phyloP scores from a whole-genome alignment of 805 yeast species.

The Candida hispaniensis region DNA sequence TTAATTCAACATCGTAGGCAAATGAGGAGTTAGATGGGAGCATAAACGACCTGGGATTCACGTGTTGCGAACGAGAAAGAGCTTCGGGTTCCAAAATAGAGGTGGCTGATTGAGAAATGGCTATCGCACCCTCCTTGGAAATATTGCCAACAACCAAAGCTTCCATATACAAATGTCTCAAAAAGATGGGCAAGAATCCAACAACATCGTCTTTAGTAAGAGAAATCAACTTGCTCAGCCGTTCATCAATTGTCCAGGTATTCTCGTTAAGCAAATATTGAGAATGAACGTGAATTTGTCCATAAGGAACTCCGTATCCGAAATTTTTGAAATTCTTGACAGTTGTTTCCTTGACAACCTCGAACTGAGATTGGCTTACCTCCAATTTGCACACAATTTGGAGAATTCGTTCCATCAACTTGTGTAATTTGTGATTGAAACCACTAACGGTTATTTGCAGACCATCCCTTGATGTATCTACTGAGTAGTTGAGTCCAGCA shows the following conservation, averaged over 20 bases:
- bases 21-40: conserved; percentile 24
- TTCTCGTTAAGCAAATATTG: conserved; percentile 60
- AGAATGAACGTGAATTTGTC: conserved; percentile 57
- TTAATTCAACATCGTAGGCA: conserved; percentile 28
- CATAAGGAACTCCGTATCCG: conserved; percentile 65
- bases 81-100: conserved; percentile 33
- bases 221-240: conserved; percentile 39
- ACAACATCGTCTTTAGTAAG: conserved; percentile 41
- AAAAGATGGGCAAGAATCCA: conserved; percentile 42
- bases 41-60: conserved; percentile 34
- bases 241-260: conserved; percentile 55
- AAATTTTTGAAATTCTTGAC: conserved; percentile 55
- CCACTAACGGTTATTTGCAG: conserved; percentile 60
- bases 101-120: conserved; percentile 37
- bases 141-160: conserved; percentile 71
- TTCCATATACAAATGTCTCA: conserved; percentile 55
- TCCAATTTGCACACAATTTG: conserved; percentile 41
- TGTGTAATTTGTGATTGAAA: conserved; percentile 68
- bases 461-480: conserved; percentile 59
- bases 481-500: conserved; percentile 57
- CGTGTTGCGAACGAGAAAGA: conserved; percentile 36
- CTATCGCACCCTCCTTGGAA: conserved; percentile 41
- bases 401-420: conserved; percentile 51
- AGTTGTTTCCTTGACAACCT: conserved; percentile 52
- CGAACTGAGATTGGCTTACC: conserved; percentile 49